A percentile compares a stretch with the other conserved stretches of the same genome.
Conservation (phyloP, 1,139 yeast genomes). For the Komagataea norvegica region DNA sequence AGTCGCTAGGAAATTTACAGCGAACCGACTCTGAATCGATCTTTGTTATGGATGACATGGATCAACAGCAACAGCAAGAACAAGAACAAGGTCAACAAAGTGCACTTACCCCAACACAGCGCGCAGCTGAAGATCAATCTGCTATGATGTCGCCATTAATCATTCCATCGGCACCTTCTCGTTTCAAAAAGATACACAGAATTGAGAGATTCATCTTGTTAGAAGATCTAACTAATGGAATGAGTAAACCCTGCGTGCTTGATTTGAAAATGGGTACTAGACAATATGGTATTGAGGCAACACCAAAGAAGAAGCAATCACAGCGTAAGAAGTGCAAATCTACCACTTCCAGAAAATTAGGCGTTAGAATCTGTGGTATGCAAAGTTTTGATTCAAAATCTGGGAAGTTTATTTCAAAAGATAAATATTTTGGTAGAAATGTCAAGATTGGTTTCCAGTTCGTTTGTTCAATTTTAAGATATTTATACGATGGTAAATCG, state of each 20-base stretch:
- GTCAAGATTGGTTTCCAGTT: constrained; percentile 74
- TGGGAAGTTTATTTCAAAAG: constrained; percentile 57
- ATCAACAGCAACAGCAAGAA: not conserved
- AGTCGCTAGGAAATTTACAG: constrained; percentile 9
- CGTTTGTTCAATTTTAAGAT: constrained; percentile 66
- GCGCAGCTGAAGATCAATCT: constrained; percentile 13
- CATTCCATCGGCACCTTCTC: constrained; percentile 13
- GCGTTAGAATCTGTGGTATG: constrained; percentile 94
- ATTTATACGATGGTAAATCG: constrained; percentile 68
- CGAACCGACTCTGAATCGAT: constrained; percentile 25
- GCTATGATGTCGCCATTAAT: constrained; percentile 9
- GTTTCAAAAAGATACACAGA: constrained; percentile 42
- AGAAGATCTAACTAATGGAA: constrained; percentile 84
- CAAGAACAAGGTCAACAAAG: constrained; percentile 3
- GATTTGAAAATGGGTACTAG: constrained; percentile 98
- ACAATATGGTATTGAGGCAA: constrained; percentile 95
- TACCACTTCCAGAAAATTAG: constrained; percentile 79
- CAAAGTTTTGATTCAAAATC: constrained; percentile 65
- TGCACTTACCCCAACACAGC: constrained; percentile 2
- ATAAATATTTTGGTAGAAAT: constrained; percentile 87
- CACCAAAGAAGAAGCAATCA: constrained; percentile 62
- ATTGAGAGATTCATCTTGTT: constrained; percentile 81
- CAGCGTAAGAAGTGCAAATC: constrained; percentile 76
- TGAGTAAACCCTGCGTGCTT: constrained; percentile 82
- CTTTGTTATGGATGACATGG: constrained; percentile 25